phyloP scores from a whole-genome alignment of 257 asterid genomes.

The Nicotiana tomentosiformis region DNA sequence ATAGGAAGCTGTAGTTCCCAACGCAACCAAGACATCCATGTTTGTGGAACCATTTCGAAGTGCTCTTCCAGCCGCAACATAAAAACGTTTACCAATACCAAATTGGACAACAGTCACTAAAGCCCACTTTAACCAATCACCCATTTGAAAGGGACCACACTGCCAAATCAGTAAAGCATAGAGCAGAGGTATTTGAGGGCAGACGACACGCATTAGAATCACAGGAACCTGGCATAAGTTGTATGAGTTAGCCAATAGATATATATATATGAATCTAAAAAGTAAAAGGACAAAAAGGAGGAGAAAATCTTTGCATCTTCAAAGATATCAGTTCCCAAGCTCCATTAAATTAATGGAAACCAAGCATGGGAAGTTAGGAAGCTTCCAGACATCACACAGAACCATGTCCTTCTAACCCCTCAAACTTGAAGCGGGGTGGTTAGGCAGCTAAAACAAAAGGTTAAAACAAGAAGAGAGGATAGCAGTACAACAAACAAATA shows the following conservation, averaged over 20 bases:
- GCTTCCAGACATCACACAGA: background rate
- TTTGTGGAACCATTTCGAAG: conserved; percentile 93
- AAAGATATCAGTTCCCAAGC: background rate
- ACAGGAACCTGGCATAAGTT: conserved; percentile 70
- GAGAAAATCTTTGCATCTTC: background rate
- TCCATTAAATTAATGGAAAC: conserved; percentile 5
- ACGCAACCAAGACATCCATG: conserved; percentile 96
- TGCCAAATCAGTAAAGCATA: conserved; percentile 75
- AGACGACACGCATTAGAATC: conserved; percentile 76
- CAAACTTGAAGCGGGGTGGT: background rate
- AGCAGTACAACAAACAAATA: background rate
- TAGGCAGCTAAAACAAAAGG: background rate
- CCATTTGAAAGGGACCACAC: conserved; percentile 98
- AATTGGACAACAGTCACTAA: conserved; percentile 84
- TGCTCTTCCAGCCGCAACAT: conserved; percentile 96
- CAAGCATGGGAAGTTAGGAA: background rate
- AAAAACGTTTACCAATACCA: conserved; percentile 91
- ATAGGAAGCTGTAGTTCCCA: conserved; percentile 97
- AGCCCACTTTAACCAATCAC: conserved; percentile 96
- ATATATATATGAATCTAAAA: background rate
- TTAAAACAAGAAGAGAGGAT: conserved; percentile 1
- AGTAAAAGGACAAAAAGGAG: background rate
- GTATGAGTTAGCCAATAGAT: conserved; percentile 12
- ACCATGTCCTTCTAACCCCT: background rate
- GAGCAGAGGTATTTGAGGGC: conserved; percentile 86